These are phyloP conservation scores for Penicillium janthinellum DNA, from an alignment of 2,329 filamentous ascomycete genomes.

Conservation along the genomic window DNA sequence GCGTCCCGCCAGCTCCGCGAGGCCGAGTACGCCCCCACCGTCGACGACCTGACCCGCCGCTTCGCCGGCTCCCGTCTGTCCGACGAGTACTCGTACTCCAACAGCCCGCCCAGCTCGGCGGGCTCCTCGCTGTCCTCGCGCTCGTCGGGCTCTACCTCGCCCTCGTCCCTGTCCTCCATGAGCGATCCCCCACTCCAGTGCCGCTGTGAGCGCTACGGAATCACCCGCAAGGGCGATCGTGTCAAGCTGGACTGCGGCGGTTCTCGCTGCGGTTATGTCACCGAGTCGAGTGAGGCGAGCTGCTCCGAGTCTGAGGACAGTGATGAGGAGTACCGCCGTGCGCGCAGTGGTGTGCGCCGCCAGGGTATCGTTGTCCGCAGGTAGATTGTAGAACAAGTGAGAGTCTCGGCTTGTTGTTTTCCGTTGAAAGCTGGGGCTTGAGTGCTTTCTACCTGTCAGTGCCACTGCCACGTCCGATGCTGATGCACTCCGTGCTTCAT, in stretches of 20 bases:
- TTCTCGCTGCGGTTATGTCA: conserved; percentile 76
- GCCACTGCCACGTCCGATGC: background rate
- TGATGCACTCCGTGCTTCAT: background rate
- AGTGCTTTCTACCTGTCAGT: background rate
- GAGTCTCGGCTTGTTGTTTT: background rate
- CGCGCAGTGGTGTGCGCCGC: conserved; percentile 37
- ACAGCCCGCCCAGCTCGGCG: conserved; percentile 70
- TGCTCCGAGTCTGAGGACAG: conserved; percentile 59
- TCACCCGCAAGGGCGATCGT: conserved; percentile 88
- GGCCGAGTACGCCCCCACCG: conserved; percentile 73
- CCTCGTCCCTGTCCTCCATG: conserved; percentile 64
- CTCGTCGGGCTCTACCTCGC: conserved; percentile 58
- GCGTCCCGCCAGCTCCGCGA: conserved; percentile 86
- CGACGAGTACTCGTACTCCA: conserved; percentile 72
- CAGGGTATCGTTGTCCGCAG: conserved; percentile 45
- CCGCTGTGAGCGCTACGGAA: conserved; percentile 94
- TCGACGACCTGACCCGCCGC: conserved; percentile 78
- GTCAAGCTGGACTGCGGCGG: conserved; percentile 97
- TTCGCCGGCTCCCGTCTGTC: conserved; percentile 71
- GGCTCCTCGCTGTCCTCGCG: conserved; percentile 73
- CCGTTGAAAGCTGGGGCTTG: background rate
- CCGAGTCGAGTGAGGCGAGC: conserved; percentile 66
- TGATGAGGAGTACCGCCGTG: conserved; percentile 43
- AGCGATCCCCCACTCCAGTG: conserved; percentile 66
- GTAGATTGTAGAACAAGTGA: conserved; percentile 25